These are phyloP conservation scores for Stagonosporopsis chrysanthemi DNA, from an alignment of 2,329 filamentous ascomycete species.

Conservation along the genomic window DNA sequence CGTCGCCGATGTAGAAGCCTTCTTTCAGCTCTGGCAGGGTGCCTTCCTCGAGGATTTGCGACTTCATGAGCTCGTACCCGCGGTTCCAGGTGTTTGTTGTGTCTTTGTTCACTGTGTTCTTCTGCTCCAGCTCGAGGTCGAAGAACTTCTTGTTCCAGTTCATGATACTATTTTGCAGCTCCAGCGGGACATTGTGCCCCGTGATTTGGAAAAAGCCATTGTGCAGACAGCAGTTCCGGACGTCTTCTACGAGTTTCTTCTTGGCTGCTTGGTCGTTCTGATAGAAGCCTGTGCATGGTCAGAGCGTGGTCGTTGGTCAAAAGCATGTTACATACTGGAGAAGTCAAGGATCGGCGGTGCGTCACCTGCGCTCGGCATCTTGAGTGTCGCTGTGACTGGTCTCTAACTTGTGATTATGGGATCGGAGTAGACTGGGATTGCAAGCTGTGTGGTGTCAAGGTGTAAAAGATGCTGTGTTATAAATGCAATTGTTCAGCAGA, in stretches of 20 bases:
- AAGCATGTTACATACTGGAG: slow-evolving; percentile 24
- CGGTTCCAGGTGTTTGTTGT: slow-evolving; percentile 51
- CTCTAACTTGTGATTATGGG: not conserved
- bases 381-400: slow-evolving; percentile 6
- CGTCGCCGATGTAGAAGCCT: slow-evolving; percentile 53
- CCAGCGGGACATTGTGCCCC: slow-evolving; percentile 50
- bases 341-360: slow-evolving; percentile 40
- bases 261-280: slow-evolving; percentile 22
- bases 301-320: not conserved
- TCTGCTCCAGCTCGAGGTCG: slow-evolving; percentile 50
- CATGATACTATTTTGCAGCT: slow-evolving; percentile 51
- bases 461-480: not conserved
- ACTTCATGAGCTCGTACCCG: slow-evolving; percentile 54
- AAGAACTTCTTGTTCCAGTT: slow-evolving; percentile 53
- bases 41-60: slow-evolving; percentile 54
- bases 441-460: not conserved
- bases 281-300: slow-evolving; percentile 37
- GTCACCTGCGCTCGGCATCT: slow-evolving; percentile 31
- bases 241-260: slow-evolving; percentile 36
- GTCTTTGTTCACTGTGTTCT: slow-evolving; percentile 51
- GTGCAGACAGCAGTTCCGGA: slow-evolving; percentile 42
- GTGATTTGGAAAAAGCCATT: slow-evolving; percentile 58
- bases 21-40: slow-evolving; percentile 55
- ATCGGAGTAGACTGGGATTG: not conserved
- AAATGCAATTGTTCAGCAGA: not conserved